These are phyloP conservation scores for Schizonepeta tenuifolia DNA, from an alignment of 257 asterid genomes.

Conservation along the genomic window DNA sequence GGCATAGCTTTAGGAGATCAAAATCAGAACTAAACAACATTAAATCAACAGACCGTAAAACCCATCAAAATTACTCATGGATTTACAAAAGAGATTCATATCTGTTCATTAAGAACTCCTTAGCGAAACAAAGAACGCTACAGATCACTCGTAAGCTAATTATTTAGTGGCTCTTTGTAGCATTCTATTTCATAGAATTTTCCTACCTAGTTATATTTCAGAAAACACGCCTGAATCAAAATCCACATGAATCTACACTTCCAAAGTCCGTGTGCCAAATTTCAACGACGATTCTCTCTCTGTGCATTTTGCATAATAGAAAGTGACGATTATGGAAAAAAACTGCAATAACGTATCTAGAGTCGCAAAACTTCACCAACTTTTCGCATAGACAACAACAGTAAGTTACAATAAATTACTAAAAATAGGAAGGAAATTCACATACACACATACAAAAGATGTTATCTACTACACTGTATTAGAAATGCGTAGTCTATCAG, in stretches of 20 bases:
- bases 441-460: background rate
- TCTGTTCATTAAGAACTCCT: background rate
- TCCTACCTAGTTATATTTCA: background rate
- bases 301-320: too few species aligned
- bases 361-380: background rate
- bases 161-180: too few species aligned
- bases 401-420: background rate
- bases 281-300: background rate
- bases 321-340: background rate
- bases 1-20: background rate
- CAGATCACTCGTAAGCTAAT: too few species aligned
- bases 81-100: background rate
- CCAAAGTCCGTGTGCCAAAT: background rate
- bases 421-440: background rate
- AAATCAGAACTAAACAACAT: constrained; percentile 16
- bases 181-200: too few species aligned
- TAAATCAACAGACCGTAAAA: constrained; percentile 13
- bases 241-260: background rate
- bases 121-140: too few species aligned
- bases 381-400: background rate
- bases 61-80: background rate
- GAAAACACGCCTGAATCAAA: constrained; percentile 7
- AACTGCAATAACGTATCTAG: constrained; percentile 11
- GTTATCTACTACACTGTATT: too few species aligned
- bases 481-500: background rate